Base-by-base conservation (phyloP, 2,329 filamentous ascomycete genomes). In the Ustilaginoidea virens region DNA sequence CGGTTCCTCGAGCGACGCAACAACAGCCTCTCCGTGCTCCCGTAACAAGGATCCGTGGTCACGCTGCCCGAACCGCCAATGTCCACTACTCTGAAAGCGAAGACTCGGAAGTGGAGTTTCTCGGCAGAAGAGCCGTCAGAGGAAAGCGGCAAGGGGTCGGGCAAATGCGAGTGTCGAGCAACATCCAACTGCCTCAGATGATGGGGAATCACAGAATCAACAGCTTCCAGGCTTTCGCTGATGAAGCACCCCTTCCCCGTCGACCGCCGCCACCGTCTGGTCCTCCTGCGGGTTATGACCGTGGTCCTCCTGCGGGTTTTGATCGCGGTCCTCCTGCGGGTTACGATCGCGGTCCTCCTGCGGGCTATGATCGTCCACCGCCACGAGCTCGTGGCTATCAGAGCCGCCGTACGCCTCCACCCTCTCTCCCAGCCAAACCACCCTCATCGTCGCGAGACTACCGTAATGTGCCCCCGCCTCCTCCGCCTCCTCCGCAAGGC, bases 21-120 rank as follows among this genome's bases (percentile, higher is more conserved):
- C 30, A 43, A 30, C 38, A 33, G 28, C 29, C 39, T 7, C 34
- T 36, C 14, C 44, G 39, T 15, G 43, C 32, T 14, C 35, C 44
- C 12, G 47, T 48, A 21, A 39, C 52, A 21, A 54, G 39, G 38
- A 48, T 53, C 28, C 44, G 48, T 19, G 47, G 54, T 18, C 47
- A 47, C 32, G 46, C 49, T 15, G 36, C 47, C 9, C 45, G 47
- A 15, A 50, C 50, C 8, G 53, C 56, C 34, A 48, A 52, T 30
- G 40, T 63, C 31, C 49, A 58, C 37, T 60, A 59, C 33, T 59
- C 56, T n/a, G 60, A 63, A 40, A 57, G 52, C 21, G 59, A 58
- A 25, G 58, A 61, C 28, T 61, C 60, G 6, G 60, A 62, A 13
- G 45, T 51, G 13, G 55, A 59, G 23, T 61, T 63, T 32, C 46